Percentiles rank a stretch among this genome's conserved stretches.
Conservation (phyloP, 441 rosid genomes). For the Eruca vesicaria region DNA sequence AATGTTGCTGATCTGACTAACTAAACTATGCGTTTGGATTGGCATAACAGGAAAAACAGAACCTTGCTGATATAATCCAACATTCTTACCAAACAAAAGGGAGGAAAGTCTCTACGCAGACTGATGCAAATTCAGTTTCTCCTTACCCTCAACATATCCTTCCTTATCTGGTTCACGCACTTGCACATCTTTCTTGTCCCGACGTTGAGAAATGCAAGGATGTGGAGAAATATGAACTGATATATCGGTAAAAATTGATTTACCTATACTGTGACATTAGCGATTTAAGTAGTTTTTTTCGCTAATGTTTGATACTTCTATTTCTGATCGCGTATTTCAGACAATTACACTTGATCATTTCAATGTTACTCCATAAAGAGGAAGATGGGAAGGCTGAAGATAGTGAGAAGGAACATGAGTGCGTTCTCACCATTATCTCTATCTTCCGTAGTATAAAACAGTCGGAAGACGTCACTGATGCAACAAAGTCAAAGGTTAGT, state of each 20-base stretch:
- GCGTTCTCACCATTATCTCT: conserved; percentile 48
- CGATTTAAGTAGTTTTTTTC: background rate
- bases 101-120: conserved; percentile 66
- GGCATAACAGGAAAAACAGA: conserved; percentile 83
- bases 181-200: conserved; percentile 95
- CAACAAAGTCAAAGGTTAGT: conserved; percentile 78
- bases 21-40: conserved; percentile 24
- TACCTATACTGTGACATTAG: background rate
- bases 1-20: background rate
- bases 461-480: conserved; percentile 80
- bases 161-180: conserved; percentile 75
- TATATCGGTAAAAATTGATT: conserved; percentile 60
- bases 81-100: conserved; percentile 83
- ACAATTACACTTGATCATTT: conserved; percentile 70
- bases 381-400: conserved; percentile 83
- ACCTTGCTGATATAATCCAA: conserved; percentile 85
- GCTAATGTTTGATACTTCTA: conserved; percentile 8
- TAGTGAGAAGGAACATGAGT: conserved; percentile 60
- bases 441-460: conserved; percentile 67
- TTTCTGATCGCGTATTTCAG: conserved; percentile 44
- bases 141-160: conserved; percentile 75
- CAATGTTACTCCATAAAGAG: conserved; percentile 78
- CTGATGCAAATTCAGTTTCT: conserved; percentile 60
- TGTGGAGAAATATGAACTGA: conserved; percentile 73
- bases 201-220: conserved; percentile 82